Base-by-base conservation (phyloP, 2,329 filamentous ascomycete species). In the Fusarium sp. region DNA sequence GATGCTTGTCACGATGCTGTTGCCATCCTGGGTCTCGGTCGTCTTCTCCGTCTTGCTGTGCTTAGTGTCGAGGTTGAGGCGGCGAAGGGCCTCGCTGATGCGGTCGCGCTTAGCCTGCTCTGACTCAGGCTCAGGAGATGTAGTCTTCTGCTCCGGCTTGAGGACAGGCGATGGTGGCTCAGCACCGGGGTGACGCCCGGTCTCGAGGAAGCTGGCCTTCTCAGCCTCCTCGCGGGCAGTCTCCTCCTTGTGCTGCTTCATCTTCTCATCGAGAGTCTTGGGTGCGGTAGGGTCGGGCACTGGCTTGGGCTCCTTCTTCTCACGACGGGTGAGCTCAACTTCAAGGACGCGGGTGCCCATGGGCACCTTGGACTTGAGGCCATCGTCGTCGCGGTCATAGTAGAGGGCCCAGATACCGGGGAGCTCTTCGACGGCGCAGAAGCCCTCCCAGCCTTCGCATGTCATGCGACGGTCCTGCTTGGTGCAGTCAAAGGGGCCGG, bases 281-380 rank as follows among this genome's bases (percentile, higher is more conserved):
- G 77, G 70, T 3, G 58, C 50, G 2, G 63, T 40, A 5, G 70
- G 71, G 3, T 79, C 70, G n/a, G 68, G 64, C 25, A 65, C 72
- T 20, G 77, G 77, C 67, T 79, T 79, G 22, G 73, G 76, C 33
- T 78, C 78, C 63, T 80, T 80, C 66, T 79, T 87, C 77, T 91
- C 89, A 22, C 85, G 85, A 13, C 89, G 82, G 2, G 82, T 82
- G 27, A 91, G 79, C 77, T 91, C 88, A 4, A 91, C 79, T 63
- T 91, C 89, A 8, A 91, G 81, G 1, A 91, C 85, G 14, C 85
- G 82, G 4, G 84, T 87, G 3, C 85, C 87, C 59, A 81, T 78
- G 1, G 84, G 82, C 5, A 90, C 80, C 74, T 87, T 89, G 1
- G 78, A 79, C 52, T 72, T 78, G 31, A 89, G 73, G 1, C 82